Percentiles rank a stretch among this genome's conserved stretches.
phyloP scores from a whole-genome alignment of 805 yeast genomes.

The Metschnikowia cerradonensis region DNA sequence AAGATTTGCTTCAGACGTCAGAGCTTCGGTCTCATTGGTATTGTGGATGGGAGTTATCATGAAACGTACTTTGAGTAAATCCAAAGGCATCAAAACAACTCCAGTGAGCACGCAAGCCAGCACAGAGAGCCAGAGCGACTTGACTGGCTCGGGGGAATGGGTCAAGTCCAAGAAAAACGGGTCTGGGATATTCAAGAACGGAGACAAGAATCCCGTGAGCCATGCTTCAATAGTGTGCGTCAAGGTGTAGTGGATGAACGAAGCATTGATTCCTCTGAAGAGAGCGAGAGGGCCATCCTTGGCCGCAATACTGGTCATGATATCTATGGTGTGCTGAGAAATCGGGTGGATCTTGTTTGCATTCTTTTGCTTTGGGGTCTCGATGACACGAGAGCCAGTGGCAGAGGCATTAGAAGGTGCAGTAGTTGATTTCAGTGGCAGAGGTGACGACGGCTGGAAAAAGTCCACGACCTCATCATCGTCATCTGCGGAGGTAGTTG shows the following conservation, averaged over 20 bases:
- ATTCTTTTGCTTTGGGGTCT: constrained; percentile 1
- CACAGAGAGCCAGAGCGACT: constrained; percentile 64
- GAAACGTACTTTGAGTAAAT: constrained; percentile 72
- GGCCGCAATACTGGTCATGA: constrained; percentile 58
- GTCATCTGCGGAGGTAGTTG: constrained; percentile 5
- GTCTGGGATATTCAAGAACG: constrained; percentile 78
- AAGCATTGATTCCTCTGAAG: constrained; percentile 71
- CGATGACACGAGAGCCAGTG: not conserved
- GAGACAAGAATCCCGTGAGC: constrained; percentile 85
- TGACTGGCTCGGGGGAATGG: constrained; percentile 72
- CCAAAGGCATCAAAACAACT: constrained; percentile 71
- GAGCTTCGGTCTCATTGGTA: constrained; percentile 9
- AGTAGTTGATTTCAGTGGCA: constrained; percentile 4
- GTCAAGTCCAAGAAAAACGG: constrained; percentile 80
- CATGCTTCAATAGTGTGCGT: constrained; percentile 81
- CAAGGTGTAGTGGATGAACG: constrained; percentile 73
- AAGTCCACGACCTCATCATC: constrained; percentile 33
- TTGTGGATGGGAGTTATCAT: constrained; percentile 61
- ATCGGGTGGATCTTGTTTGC: constrained; percentile 47
- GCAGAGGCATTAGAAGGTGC: not conserved
- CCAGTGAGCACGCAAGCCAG: constrained; percentile 72
- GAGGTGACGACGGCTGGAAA: constrained; percentile 23
- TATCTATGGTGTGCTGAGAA: constrained; percentile 60
- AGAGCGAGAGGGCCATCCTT: constrained; percentile 70
- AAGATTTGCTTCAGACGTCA: not conserved